Percentiles rank a stretch among this genome's conserved stretches.
phyloP scores from a whole-genome alignment of 495 filamentous ascomycete species.

The Penicillium paradoxum region DNA sequence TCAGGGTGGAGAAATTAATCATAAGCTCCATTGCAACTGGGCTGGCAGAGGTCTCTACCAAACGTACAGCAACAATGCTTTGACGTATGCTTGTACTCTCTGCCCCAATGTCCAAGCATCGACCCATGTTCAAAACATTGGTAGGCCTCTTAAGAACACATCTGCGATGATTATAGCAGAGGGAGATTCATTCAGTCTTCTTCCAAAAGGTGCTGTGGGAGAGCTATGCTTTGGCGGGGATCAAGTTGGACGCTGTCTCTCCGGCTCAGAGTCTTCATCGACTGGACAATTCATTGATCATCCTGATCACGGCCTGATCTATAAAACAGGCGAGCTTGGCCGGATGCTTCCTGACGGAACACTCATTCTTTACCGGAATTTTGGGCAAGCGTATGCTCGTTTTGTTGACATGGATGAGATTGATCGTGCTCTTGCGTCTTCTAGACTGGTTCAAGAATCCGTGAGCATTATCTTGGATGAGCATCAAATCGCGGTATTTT shows the following conservation, averaged over 20 bases:
- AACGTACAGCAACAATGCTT: conserved; percentile 68
- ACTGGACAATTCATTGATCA: conserved; percentile 60
- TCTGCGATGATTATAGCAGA: conserved; percentile 60
- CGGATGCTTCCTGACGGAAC: conserved; percentile 65
- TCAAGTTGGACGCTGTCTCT: conserved; percentile 50
- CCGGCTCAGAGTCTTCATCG: conserved; percentile 48
- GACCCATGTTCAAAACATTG: conserved; percentile 54
- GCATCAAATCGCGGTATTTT: conserved; percentile 54
- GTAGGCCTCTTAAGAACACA: conserved; percentile 61
- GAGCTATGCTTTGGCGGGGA: conserved; percentile 82
- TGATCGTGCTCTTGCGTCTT: conserved; percentile 46
- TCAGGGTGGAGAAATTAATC: conserved; percentile 66
- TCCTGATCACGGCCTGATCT: conserved; percentile 59
- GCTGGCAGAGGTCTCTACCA: conserved; percentile 59
- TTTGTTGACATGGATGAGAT: conserved; percentile 65
- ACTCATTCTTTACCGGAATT: conserved; percentile 54
- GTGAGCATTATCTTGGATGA: conserved; percentile 42
- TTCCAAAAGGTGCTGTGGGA: conserved; percentile 65
- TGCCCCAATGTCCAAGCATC: conserved; percentile 40
- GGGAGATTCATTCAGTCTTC: conserved; percentile 31
- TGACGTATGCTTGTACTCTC: conserved; percentile 70
- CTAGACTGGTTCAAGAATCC: conserved; percentile 44
- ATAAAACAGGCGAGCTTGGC: conserved; percentile 67
- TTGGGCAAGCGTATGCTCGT: conserved; percentile 65
- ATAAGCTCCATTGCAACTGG: conserved; percentile 62